Evolutionary conservation across 2,329 filamentous ascomycete genomes (phyloP).

Genomic region (Xylaria sp.): DNA sequence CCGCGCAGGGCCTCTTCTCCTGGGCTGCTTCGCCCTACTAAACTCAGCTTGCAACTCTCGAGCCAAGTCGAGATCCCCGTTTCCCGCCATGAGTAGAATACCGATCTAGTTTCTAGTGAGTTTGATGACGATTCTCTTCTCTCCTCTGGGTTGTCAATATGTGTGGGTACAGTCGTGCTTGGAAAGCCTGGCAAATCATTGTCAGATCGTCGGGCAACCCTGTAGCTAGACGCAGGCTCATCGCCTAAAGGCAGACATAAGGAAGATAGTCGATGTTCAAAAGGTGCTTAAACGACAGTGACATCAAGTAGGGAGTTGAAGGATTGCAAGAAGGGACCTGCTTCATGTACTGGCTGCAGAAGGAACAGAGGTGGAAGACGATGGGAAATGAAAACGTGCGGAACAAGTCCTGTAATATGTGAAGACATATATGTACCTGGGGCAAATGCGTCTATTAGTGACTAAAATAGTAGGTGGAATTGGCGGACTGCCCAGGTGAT

Average conservation of each 20-base stretch:
- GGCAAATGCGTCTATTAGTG: not conserved
- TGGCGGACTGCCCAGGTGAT: not conserved
- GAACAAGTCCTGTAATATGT: not conserved
- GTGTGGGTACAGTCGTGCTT: not conserved
- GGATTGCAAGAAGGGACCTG: not conserved
- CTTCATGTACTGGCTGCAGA: not conserved
- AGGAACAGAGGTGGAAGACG: not conserved
- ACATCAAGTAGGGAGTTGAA: not conserved
- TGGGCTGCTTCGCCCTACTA: not conserved
- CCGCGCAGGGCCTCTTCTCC: not conserved
- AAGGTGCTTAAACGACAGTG: not conserved
- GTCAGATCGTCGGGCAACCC: not conserved
- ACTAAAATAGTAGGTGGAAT: not conserved
- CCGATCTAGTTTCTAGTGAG: no score
- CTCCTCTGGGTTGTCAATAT: not conserved
- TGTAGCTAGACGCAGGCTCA: not conserved
- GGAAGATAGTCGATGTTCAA: not conserved
- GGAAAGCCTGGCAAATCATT: not conserved
- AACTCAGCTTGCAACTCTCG: slow-evolving; percentile 31
- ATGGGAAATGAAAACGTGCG: not conserved
- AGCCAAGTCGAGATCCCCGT: no score
- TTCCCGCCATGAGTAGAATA: no score
- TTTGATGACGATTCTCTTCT: not conserved
- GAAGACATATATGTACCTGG: not conserved
- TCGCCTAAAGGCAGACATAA: not conserved